These are phyloP conservation scores for Saccharomycopsis hybrid DNA, from an alignment of 1,139 yeast genomes.

Conservation along the genomic window DNA sequence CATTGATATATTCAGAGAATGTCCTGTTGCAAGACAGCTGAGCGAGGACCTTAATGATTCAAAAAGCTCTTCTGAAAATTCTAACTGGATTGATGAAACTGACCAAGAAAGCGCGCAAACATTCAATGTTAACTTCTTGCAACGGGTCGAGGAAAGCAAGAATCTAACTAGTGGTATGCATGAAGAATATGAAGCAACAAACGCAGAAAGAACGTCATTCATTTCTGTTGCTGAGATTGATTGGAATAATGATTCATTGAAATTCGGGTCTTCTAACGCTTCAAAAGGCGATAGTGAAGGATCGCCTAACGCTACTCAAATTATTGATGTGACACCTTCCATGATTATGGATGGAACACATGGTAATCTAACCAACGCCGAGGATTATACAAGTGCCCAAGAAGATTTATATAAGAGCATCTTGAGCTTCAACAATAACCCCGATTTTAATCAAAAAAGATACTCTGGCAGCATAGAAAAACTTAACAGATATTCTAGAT, in stretches of 20 bases:
- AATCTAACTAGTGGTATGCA: background rate
- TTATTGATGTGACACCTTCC: conserved; percentile 8
- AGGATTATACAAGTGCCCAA: too few species aligned
- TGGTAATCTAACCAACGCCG: background rate
- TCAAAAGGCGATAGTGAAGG: background rate
- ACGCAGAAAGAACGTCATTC: conserved; percentile 1
- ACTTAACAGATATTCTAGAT: conserved; percentile 25
- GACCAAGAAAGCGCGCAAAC: background rate
- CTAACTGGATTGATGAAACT: conserved; percentile 6
- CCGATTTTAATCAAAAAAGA: too few species aligned
- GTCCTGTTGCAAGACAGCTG: background rate
- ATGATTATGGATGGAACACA: conserved; percentile 9
- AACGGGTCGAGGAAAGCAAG: too few species aligned
- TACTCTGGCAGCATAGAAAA: background rate
- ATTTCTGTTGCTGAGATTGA: conserved; percentile 12
- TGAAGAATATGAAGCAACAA: background rate
- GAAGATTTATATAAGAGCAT: too few species aligned
- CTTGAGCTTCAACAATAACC: too few species aligned
- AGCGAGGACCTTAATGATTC: background rate
- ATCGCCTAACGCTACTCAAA: background rate
- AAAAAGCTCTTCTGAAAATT: background rate
- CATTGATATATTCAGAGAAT: background rate
- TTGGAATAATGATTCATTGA: conserved; percentile 14
- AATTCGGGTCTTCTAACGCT: background rate
- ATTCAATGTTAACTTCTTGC: too few species aligned